Percentiles rank a stretch among this genome's conserved stretches.
Evolutionary conservation across 352 stramenopile genomes (phyloP).

Genomic region (Phytopythium vexans): DNA sequence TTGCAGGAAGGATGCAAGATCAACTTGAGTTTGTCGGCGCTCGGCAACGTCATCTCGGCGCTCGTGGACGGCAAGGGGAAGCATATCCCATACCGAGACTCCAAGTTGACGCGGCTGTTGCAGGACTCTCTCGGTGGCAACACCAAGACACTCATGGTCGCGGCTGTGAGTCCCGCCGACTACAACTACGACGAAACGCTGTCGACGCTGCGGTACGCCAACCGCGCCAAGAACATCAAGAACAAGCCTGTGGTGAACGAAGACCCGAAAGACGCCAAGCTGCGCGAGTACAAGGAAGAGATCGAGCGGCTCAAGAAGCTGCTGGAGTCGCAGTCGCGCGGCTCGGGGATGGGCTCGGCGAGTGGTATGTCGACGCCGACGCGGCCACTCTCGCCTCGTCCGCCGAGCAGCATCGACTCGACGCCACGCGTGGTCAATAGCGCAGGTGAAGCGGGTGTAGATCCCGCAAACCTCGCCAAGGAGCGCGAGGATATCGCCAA

Average conservation of each 20-base stretch:
- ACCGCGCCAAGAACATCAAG: conserved; percentile 96
- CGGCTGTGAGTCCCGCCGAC: conserved; percentile 92
- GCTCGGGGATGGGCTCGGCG: conserved; percentile 17
- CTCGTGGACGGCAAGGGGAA: conserved; percentile 85
- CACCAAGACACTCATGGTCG: conserved; percentile 96
- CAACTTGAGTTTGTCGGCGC: conserved; percentile 72
- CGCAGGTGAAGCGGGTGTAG: conserved; percentile 1
- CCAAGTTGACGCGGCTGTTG: conserved; percentile 89
- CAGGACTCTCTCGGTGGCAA: conserved; percentile 94
- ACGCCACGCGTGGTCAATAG: conserved; percentile 5
- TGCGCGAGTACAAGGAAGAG: conserved; percentile 89
- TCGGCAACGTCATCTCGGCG: conserved; percentile 85
- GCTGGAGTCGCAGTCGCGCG: conserved; percentile 62
- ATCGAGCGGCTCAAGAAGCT: conserved; percentile 86
- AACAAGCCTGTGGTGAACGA: conserved; percentile 96
- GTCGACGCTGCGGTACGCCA: conserved; percentile 95
- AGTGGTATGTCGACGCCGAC: conserved; percentile 44
- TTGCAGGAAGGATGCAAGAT: conserved; percentile 86
- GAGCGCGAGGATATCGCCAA: conserved; percentile 66
- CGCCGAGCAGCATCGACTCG: conserved; percentile 4
- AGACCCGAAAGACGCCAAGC: conserved; percentile 91
- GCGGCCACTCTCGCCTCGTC: conserved; percentile 15
- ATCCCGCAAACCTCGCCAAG: conserved; percentile 20
- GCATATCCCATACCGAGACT: conserved; percentile 90
- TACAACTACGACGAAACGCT: conserved; percentile 96